Evolutionary conservation across 139 green algal genomes (phyloP), one percentile per base, ranked within the genome.

Genomic region (Micractinium sp.): DNA sequence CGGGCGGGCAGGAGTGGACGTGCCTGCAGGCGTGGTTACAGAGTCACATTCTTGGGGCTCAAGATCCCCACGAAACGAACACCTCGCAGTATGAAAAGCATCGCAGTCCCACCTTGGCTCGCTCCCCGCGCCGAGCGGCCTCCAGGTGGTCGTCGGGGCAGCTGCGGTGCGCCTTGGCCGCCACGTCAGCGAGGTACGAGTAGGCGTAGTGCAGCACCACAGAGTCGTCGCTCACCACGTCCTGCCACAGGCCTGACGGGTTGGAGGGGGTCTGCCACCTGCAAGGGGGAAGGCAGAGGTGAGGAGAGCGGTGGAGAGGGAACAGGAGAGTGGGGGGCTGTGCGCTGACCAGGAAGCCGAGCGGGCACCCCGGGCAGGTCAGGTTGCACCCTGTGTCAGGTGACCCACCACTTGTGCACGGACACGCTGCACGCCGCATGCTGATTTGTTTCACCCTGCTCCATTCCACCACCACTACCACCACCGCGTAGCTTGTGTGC

Each of bases 161-260:
- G 75, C 81, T 90, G 73, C 81, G 63, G 47, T 87, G 56, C 29
- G 91, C 90, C 91, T 93, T 93, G 35, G 79, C 87, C 29, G 25
- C 66, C 19, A 93, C 90, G n/a, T 93, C 91, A 41, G 47, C 20
- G 27, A 14, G 18, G 13, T 87, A 82, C 23, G 76, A 86, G 71
- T 93, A 93, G 29, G 90, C 85, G 61, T 93, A 93, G 79, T 93
- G 91, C 75, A 93, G 86, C 9, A 93, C 56, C 19, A 91, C 67
- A 0, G 81, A 63, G 20, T 87, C 85, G 31, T 93, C 85, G 81
- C 53, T 85, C 23, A 93, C 89, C 1, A 41, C 38, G n/a, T 89
- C 87, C 36, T 38, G 60, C 85, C 86, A 93, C 18, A 66, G 39
- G n/a, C 90, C 91, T 14, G 20, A 2, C 0, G 85, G 85, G 63